Base-by-base conservation (phyloP, 2,329 filamentous ascomycete genomes). In the Monilinia laxa region DNA sequence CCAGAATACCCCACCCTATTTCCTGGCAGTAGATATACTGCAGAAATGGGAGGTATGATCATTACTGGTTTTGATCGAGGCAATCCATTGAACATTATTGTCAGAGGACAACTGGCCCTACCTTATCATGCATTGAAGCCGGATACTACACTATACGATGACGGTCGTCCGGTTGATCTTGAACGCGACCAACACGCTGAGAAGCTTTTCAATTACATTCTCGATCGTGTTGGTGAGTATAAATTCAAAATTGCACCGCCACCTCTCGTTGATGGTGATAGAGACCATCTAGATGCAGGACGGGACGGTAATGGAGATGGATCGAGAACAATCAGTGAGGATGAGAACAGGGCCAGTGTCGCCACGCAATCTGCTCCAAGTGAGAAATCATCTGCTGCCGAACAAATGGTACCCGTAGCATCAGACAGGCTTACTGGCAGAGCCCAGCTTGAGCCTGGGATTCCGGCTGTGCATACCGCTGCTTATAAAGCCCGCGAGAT, bases 31-130 rank as follows among this genome's bases (percentile, higher is more conserved):
- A 81, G 87, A 62, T 90, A 90, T 75, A 98, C 93, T 25, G 95
- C 92, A 42, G 95, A 99, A 77, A 96, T 97, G 88, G 95, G 95
- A 38, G 95, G 94, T 65, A 97, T 99, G 83, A 98, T 99, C 68
- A 93, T 99, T 69, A 97, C 96, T 45, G 95, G 95, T 0, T 99
- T 98, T 76, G 93, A 98, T 71, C 87, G 92, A 71, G 96, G 96
- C 23, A 99, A 99, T 73, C 95, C 95, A 6, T 81, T 99, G 72
- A 96, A 97, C 76, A 87, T 93, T 59, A 87, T 99, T 68, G 88
- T 99, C 66, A 89, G 95, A 71, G 93, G 92, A 20, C 96, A 99
- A 78, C 84, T 99, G 59, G 91, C 90, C 35, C 84, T 99, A 25
- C 88, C 88, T 20, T 97, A 96, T 76, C 92, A 97, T 77, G 83